Percentiles rank a stretch among this genome's conserved stretches.
Conservation (phyloP, 169 alveolate species). For the Eimeria necatrix region DNA sequence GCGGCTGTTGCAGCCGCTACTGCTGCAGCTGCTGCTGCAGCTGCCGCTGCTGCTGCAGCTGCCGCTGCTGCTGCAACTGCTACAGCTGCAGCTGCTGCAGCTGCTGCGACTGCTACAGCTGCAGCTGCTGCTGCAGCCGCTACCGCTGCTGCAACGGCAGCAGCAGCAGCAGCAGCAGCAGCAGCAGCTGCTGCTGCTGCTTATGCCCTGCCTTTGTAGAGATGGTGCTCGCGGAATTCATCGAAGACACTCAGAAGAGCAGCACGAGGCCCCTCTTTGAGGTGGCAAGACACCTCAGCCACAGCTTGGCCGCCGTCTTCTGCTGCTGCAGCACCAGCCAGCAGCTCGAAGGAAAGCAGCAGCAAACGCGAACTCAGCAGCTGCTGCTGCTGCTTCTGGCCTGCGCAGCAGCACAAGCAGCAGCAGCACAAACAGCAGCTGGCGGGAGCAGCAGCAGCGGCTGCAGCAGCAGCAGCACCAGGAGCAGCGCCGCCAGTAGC, state of each 20-base stretch:
- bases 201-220: conserved; percentile 21
- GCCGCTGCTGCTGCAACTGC: no score
- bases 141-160: background rate
- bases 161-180: background rate
- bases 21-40: background rate
- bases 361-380: background rate
- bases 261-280: background rate
- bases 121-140: no score
- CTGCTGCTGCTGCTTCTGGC: background rate
- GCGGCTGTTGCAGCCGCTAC: no score
- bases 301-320: conserved; percentile 3
- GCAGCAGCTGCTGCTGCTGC: background rate
- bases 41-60: background rate
- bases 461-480: background rate
- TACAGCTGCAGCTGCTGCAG: no score
- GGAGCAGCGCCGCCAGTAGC: background rate
- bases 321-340: conserved; percentile 52
- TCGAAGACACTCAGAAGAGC: background rate
- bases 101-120: no score
- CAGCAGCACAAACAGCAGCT: background rate
- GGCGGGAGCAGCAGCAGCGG: background rate
- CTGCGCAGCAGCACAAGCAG: background rate
- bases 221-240: background rate
- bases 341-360: background rate
- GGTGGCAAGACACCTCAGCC: background rate